Percentiles rank a stretch among this genome's conserved stretches.
Conservation (phyloP, 2,329 filamentous ascomycete species). For the Ascochyta koolunga region DNA sequence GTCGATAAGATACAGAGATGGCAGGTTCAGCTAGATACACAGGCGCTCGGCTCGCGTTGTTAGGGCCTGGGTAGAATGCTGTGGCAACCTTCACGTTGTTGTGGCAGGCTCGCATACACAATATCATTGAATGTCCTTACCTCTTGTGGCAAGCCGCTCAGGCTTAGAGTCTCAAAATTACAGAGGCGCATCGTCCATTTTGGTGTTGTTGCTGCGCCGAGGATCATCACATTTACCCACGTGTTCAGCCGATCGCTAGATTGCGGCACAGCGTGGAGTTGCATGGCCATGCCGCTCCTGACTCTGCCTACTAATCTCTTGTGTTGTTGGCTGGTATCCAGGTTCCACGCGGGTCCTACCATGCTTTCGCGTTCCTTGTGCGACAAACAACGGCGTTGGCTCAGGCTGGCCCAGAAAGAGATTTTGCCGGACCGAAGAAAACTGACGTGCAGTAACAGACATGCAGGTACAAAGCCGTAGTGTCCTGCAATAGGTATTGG, state of each 20-base stretch:
- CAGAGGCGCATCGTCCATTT: background rate
- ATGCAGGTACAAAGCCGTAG: slow-evolving; percentile 9
- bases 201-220: background rate
- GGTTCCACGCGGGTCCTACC: slow-evolving; percentile 6
- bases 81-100: background rate
- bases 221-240: background rate
- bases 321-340: background rate
- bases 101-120: background rate
- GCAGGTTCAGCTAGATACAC: background rate
- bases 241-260: background rate
- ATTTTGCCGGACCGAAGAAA: slow-evolving; percentile 1
- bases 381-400: slow-evolving; percentile 7
- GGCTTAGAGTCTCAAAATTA: background rate
- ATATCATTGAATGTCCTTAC: background rate
- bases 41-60: background rate
- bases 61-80: too few species aligned
- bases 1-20: background rate
- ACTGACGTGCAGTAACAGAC: slow-evolving; percentile 5
- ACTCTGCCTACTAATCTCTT: background rate
- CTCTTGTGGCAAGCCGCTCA: background rate
- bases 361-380: slow-evolving; percentile 4
- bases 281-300: background rate
- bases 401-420: background rate
- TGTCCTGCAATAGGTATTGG: background rate
- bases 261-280: background rate